These are phyloP conservation scores for Bretschneidera sinensis DNA, from an alignment of 345 rosid genomes.

Conservation along the genomic window DNA sequence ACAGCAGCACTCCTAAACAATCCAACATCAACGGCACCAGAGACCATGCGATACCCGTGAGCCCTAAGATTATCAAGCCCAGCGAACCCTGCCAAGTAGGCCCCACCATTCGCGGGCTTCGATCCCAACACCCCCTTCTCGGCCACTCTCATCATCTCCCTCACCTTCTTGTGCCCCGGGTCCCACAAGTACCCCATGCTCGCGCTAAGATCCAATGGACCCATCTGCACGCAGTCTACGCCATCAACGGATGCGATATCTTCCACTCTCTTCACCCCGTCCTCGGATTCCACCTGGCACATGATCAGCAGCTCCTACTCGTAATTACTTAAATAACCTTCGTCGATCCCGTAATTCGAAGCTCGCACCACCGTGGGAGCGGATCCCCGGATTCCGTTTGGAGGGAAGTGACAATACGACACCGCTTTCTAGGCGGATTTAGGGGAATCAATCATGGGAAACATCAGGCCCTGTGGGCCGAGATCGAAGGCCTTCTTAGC, in stretches of 20 bases:
- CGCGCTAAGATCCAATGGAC: slow-evolving; percentile 89
- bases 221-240: slow-evolving; percentile 92
- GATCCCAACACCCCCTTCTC: slow-evolving; percentile 63
- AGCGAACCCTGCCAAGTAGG: slow-evolving; percentile 63
- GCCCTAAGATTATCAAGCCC: slow-evolving; percentile 40
- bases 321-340: slow-evolving; percentile 66
- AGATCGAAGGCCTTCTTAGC: slow-evolving; percentile 88
- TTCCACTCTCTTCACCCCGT: slow-evolving; percentile 56
- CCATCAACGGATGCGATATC: slow-evolving; percentile 83
- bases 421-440: slow-evolving; percentile 67
- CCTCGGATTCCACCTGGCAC: slow-evolving; percentile 88
- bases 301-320: slow-evolving; percentile 65
- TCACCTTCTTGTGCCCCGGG: slow-evolving; percentile 86
- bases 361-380: slow-evolving; percentile 85
- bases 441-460: slow-evolving; percentile 77
- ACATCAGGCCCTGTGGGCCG: slow-evolving; percentile 91
- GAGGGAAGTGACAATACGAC: slow-evolving; percentile 80
- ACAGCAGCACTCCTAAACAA: slow-evolving; percentile 60
- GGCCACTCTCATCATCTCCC: slow-evolving; percentile 53
- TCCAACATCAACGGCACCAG: slow-evolving; percentile 74
- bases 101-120: slow-evolving; percentile 39
- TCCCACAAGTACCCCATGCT: slow-evolving; percentile 89
- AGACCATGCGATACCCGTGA: slow-evolving; percentile 75
- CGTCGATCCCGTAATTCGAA: slow-evolving; percentile 75
- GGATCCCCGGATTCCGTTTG: slow-evolving; percentile 71